Conservation (phyloP, 1,284 basidiomycete genomes). For the Papiliotrema terrestris region DNA sequence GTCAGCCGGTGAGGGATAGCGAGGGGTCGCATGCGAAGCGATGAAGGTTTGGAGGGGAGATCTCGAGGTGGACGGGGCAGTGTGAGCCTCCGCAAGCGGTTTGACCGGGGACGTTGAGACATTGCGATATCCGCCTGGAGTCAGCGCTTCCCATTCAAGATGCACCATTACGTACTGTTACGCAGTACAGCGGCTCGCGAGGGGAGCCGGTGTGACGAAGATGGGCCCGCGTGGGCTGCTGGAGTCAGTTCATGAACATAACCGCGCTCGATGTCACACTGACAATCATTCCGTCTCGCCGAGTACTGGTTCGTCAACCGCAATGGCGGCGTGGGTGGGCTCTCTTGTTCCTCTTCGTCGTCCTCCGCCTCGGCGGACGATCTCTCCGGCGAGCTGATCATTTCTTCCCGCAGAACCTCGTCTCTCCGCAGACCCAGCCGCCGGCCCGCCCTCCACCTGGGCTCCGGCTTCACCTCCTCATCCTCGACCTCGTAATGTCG, state of each 20-base stretch:
- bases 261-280: neutral
- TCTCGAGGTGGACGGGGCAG: neutral
- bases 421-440: neutral
- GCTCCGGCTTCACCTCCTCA: constrained; percentile 2
- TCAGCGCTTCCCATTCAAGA: too few species aligned
- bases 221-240: neutral
- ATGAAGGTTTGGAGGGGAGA: constrained; percentile 30
- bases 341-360: constrained; percentile 11
- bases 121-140: too few species aligned
- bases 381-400: neutral
- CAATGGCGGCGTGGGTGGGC: constrained; percentile 40
- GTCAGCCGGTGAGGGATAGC: constrained; percentile 4
- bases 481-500: neutral
- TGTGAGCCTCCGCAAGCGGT: too few species aligned
- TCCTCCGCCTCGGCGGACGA: neutral
- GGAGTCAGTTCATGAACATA: neutral
- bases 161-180: constrained; percentile 10
- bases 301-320: constrained; percentile 36
- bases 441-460: constrained; percentile 11
- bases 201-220: constrained; percentile 8
- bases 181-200: constrained; percentile 25
- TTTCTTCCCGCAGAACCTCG: neutral
- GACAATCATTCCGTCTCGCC: constrained; percentile 6
- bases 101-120: too few species aligned
- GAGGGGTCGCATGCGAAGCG: constrained; percentile 10